Evolutionary conservation across 176 grass and related monocot species (phyloP).

Genomic region (Dendrocalamus sinicus): DNA sequence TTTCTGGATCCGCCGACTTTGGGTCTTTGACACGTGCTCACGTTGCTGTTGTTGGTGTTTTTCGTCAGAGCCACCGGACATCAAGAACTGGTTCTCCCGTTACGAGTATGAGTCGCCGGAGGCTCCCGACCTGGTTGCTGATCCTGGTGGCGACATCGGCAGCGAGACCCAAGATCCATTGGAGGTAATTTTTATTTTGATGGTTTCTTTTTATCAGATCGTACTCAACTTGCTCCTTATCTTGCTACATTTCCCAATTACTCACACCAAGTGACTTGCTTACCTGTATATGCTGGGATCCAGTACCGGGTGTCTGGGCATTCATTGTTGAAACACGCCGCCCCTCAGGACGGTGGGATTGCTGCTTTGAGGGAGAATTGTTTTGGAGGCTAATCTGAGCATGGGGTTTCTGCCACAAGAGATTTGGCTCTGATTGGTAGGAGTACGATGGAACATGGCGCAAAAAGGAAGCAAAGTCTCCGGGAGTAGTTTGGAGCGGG

Average conservation of each 20-base stretch:
- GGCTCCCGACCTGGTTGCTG: slow-evolving; percentile 23
- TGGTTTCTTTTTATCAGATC: neutral
- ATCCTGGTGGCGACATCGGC: neutral
- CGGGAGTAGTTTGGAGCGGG: slow-evolving; percentile 29
- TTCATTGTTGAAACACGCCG: slow-evolving; percentile 1
- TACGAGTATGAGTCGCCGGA: slow-evolving; percentile 70
- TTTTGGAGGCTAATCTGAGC: slow-evolving; percentile 12
- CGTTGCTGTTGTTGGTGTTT: neutral
- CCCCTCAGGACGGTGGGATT: neutral
- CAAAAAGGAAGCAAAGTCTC: slow-evolving; percentile 58
- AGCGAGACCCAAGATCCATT: slow-evolving; percentile 64
- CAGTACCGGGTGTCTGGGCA: neutral
- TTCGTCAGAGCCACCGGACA: slow-evolving; percentile 78
- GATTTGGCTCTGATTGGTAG: neutral
- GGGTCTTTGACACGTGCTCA: neutral
- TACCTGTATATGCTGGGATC: slow-evolving; percentile 25
- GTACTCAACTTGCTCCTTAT: neutral
- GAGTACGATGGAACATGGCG: neutral
- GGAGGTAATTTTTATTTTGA: slow-evolving; percentile 31
- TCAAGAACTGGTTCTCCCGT: slow-evolving; percentile 88
- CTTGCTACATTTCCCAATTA: neutral
- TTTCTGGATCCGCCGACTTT: slow-evolving; percentile 14
- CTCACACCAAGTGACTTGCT: neutral
- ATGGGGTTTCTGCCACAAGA: neutral
- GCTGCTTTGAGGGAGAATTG: neutral